Conservation (phyloP, 352 stramenopile genomes). For the Pythium monospermum region DNA sequence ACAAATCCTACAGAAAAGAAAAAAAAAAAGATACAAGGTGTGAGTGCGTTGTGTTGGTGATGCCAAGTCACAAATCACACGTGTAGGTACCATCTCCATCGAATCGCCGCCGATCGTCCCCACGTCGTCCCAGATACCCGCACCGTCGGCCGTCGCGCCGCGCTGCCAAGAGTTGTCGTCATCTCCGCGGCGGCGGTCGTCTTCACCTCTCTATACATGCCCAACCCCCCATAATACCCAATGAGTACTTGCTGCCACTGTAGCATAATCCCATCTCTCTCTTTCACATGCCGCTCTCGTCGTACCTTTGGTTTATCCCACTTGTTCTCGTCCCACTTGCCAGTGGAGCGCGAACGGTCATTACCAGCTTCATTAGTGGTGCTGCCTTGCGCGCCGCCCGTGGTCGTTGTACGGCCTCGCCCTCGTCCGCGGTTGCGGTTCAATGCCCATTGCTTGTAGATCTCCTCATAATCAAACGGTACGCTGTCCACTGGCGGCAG, state of each 20-base stretch:
- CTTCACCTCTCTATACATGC: no score
- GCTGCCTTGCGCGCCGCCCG: constrained; percentile 17
- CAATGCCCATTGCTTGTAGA: constrained; percentile 83
- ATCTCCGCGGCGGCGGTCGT: constrained; percentile 26
- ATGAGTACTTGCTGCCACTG: no score
- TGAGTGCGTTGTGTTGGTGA: no score
- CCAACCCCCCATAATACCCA: no score
- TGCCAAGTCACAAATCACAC: no score
- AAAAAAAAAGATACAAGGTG: constrained; percentile 6
- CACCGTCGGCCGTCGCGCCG: constrained; percentile 32
- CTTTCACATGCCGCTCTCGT: constrained; percentile 20
- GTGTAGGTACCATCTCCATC: constrained; percentile 1
- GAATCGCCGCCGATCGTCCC: constrained; percentile 19
- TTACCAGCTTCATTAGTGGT: constrained; percentile 24
- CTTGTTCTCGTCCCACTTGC: constrained; percentile 50
- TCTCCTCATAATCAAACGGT: constrained; percentile 84
- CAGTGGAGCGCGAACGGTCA: constrained; percentile 42
- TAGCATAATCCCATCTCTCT: no score
- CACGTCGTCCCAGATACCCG: constrained; percentile 73
- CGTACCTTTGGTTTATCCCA: constrained; percentile 39
- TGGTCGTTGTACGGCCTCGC: constrained; percentile 47
- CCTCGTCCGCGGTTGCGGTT: constrained; percentile 78
- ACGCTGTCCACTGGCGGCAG: constrained; percentile 66
- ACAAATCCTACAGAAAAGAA: constrained; percentile 48
- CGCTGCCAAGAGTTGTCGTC: constrained; percentile 58